Evolutionary conservation across 441 rosid genomes (phyloP).

Genomic region (Erodium chrysanthum): DNA sequence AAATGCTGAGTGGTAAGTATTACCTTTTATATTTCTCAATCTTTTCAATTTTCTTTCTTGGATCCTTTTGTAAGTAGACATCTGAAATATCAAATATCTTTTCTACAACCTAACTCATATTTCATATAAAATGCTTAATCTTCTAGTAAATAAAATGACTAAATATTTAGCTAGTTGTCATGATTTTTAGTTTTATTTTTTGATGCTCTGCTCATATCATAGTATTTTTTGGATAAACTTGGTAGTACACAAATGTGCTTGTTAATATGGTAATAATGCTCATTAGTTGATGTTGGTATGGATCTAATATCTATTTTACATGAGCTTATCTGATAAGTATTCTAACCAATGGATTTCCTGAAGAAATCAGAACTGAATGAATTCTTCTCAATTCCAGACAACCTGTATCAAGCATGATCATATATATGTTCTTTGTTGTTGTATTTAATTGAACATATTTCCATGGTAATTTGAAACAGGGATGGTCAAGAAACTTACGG

Average conservation of each 20-base stretch:
- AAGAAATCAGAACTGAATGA: no score
- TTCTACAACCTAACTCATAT: no score
- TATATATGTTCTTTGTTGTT: no score
- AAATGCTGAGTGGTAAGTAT: constrained; percentile 65
- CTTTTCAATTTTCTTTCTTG: background rate
- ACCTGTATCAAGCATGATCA: background rate
- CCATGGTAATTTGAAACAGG: constrained; percentile 30
- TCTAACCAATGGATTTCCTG: background rate
- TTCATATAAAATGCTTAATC: background rate
- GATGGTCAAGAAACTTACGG: constrained; percentile 74
- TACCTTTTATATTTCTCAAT: background rate
- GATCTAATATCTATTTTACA: background rate
- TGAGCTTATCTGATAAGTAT: background rate
- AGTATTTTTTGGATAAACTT: no score
- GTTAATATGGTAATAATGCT: no score
- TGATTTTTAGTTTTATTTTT: no score
- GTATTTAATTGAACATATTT: background rate
- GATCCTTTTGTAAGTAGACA: no score
- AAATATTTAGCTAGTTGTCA: no score
- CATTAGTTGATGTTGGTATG: no score
- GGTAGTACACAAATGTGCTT: no score
- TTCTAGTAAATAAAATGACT: no score
- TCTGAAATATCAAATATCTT: background rate
- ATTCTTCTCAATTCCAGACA: background rate
- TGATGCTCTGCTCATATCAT: no score